Evolutionary conservation across 305 asterid species (phyloP).

Genomic region (Solanum hybrid): DNA sequence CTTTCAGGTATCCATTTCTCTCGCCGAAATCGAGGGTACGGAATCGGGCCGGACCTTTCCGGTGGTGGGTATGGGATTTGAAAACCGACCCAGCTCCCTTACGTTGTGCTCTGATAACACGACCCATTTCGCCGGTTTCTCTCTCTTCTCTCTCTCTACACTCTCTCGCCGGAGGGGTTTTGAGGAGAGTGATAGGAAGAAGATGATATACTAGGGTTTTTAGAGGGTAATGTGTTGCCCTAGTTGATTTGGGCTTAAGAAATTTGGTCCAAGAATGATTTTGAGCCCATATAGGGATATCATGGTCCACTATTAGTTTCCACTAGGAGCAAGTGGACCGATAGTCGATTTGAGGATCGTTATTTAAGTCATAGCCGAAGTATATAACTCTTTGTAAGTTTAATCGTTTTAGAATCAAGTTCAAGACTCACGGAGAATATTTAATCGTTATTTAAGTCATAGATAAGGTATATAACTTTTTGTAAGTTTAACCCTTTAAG

Average conservation of each 20-base stretch:
- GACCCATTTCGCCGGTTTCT: slow-evolving; percentile 46
- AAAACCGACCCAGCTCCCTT: slow-evolving; percentile 92
- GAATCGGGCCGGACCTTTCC: slow-evolving; percentile 85
- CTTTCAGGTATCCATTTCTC: slow-evolving; percentile 85
- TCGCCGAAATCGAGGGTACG: slow-evolving; percentile 90
- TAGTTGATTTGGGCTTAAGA: not conserved
- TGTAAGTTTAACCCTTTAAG: too few relatives aligned
- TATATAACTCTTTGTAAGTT: not conserved
- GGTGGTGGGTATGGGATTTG: slow-evolving; percentile 90
- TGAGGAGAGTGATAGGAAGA: not conserved
- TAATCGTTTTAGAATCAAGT: not conserved
- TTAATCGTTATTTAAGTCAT: not conserved
- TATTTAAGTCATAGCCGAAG: not conserved
- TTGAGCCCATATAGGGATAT: not conserved
- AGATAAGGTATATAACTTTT: not conserved
- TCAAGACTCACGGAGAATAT: not conserved
- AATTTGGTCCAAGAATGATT: not conserved
- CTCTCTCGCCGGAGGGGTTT: not conserved
- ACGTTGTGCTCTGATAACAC: slow-evolving; percentile 91
- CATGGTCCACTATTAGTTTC: not conserved
- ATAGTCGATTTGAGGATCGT: not conserved
- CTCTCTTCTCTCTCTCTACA: not conserved
- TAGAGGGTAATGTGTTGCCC: not conserved
- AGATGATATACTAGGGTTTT: slow-evolving; percentile 9
- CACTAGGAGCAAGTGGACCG: not conserved